Evolutionary conservation across 208 protist species (phyloP), one percentile per base, ranked within the genome.

Genomic region (Leishmania tarentolae): DNA sequence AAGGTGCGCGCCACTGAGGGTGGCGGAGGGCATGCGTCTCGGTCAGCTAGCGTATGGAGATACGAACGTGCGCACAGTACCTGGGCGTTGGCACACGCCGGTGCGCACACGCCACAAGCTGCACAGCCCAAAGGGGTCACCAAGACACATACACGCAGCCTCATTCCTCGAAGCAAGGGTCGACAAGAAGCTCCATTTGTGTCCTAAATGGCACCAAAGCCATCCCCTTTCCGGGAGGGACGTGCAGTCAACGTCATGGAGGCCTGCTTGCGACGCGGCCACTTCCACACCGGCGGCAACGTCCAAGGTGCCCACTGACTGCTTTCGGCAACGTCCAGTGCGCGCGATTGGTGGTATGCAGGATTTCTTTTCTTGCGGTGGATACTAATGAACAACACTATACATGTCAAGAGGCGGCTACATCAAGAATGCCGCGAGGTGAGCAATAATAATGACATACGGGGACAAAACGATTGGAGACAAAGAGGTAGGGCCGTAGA

Each of bases 391-490:
- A 17, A 66, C n/a, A 66, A 40, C 59, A 66, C 59, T 66, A 28
- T 66, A 66, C 59, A 66, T 66, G 59, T 66, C 59, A 37, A 66
- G 59, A 37, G 37, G n/a, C 59, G n/a, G 59, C 59, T 66, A 66
- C 59, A 66, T 66, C 59, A 66, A 66, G 59, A 66, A 35, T 28
- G 59, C 59, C 59, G 59, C n/a, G n/a, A 35, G 28, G 59, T 66
- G 59, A 66, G 37, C 59, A 65, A 35, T 37, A 66, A 66, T 66
- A 40, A 37, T 65, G 24, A 13, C 59, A 66, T 37, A 66, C 59
- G 17, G 37, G 28, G 28, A 37, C n/a, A 66, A 66, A 59, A 59
- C 53, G 28, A 28, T 15, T 59, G 21, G 24, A 3, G 24, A 59
- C 53, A 59, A 59, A 59, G 53, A 59, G 19, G 53, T 9, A 59